Conservation (phyloP, 495 filamentous ascomycete species). For the Penicillium steckii region DNA sequence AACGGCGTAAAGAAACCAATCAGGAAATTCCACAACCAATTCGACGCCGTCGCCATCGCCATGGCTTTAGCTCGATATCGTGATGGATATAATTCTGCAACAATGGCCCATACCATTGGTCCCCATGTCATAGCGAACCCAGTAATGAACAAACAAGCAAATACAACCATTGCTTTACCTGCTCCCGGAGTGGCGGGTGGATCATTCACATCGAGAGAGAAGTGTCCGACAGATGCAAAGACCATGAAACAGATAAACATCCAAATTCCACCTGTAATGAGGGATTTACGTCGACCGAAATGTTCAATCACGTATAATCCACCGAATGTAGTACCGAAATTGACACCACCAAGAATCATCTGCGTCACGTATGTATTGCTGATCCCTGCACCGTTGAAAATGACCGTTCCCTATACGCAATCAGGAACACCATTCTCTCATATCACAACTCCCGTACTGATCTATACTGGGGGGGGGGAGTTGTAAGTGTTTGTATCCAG, state of each 20-base stretch:
- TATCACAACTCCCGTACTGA: slow-evolving; percentile 21
- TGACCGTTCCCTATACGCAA: slow-evolving; percentile 56
- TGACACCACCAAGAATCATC: slow-evolving; percentile 71
- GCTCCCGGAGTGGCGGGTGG: slow-evolving; percentile 54
- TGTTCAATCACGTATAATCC: slow-evolving; percentile 69
- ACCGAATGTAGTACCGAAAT: slow-evolving; percentile 67
- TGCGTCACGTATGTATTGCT: slow-evolving; percentile 65
- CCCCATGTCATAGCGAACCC: slow-evolving; percentile 70
- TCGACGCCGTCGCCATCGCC: slow-evolving; percentile 75
- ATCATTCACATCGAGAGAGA: slow-evolving; percentile 51
- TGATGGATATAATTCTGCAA: slow-evolving; percentile 79
- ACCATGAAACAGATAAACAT: slow-evolving; percentile 71
- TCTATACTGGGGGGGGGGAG: too few relatives aligned
- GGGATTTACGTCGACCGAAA: slow-evolving; percentile 62
- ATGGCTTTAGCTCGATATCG: slow-evolving; percentile 71
- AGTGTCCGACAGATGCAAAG: slow-evolving; percentile 67
- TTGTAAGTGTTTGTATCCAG: too few relatives aligned
- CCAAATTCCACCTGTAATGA: slow-evolving; percentile 65
- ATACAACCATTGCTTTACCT: slow-evolving; percentile 69
- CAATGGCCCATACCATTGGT: slow-evolving; percentile 77
- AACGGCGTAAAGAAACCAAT: slow-evolving; percentile 79
- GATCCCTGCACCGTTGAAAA: slow-evolving; percentile 68
- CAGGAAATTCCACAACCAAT: slow-evolving; percentile 88
- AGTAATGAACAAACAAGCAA: slow-evolving; percentile 63
- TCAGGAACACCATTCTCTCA: background rate